Percentiles rank a stretch among this genome's conserved stretches.
These are phyloP conservation scores for Cytospora schulzeri DNA, from an alignment of 2,329 filamentous ascomycete genomes.

Conservation along the genomic window DNA sequence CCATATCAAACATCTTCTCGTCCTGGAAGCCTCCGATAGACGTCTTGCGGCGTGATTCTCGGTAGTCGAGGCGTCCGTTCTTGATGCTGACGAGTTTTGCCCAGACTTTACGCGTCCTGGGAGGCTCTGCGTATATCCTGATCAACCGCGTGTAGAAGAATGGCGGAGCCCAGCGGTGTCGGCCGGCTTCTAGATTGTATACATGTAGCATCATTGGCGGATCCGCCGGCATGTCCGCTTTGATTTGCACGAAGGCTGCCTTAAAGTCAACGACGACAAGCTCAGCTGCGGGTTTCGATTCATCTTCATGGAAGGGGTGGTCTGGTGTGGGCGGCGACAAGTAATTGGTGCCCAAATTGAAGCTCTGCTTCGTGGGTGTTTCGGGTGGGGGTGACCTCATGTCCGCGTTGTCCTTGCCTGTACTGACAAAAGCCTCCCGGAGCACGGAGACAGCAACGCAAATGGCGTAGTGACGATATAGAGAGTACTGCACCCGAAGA, in stretches of 20 bases:
- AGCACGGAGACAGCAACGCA: constrained; percentile 80
- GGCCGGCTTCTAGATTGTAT: constrained; percentile 78
- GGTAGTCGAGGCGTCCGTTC: constrained; percentile 75
- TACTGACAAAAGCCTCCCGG: constrained; percentile 65
- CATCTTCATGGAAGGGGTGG: constrained; percentile 38
- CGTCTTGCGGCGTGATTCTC: constrained; percentile 72
- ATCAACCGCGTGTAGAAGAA: constrained; percentile 77
- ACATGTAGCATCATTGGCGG: constrained; percentile 91
- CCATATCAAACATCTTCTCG: constrained; percentile 82
- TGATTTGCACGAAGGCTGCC: constrained; percentile 80
- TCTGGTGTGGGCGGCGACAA: constrained; percentile 45
- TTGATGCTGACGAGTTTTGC: constrained; percentile 84
- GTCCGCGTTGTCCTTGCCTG: constrained; percentile 46
- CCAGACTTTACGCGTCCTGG: constrained; percentile 82
- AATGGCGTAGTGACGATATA: constrained; percentile 89
- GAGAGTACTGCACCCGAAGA: constrained; percentile 82
- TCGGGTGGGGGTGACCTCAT: constrained; percentile 29
- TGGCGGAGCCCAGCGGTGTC: constrained; percentile 84
- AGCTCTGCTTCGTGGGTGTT: constrained; percentile 27
- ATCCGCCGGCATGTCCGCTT: constrained; percentile 84
- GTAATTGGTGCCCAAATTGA: constrained; percentile 32
- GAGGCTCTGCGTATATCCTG: constrained; percentile 85
- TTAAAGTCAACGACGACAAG: constrained; percentile 82
- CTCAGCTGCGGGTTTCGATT: constrained; percentile 53
- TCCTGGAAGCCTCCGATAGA: constrained; percentile 60